Base-by-base conservation (phyloP, 495 filamentous ascomycete genomes). In the Clohesyomyces aquaticus region DNA sequence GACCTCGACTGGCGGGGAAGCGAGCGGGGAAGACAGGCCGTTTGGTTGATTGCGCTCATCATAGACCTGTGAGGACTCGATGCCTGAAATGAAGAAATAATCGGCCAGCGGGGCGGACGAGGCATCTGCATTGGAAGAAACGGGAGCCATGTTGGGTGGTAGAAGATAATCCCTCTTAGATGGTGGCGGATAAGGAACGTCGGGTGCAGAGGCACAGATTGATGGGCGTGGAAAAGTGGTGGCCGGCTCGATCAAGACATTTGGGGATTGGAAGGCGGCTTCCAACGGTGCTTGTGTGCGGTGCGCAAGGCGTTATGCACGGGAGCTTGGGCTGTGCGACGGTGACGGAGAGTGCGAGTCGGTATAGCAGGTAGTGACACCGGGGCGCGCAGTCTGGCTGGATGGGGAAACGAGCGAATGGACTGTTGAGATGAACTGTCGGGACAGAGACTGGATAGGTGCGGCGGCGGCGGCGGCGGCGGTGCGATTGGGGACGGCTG, bases 41-140 rank as follows among this genome's bases (percentile, higher is more conserved):
- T 35, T 54, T 27, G 64, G 23, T 23, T 64, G 83, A 80, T 63
- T 83, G 77, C 63, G 80, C 61, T 87, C 83, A 29, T 83, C 82
- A 58, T 80, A 71, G 54, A 84, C 75, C 71, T 83, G 81, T 1
- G 78, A 67, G 48, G 89, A 88, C 77, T 92, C 91, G 71, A 96
- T 85, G 75, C 94, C 94, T 66, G 90, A 91, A 66, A 98, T 97
- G 91, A 94, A 98, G 78, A 98, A 98, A 79, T 95, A 97, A 76
- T 98, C 94, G 73, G 94, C 94, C 63, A 98, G 86, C 64, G 94
- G 94, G 54, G 88, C 82, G 60, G 88, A 87, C 21, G 88, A 82
- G 55, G 64, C 61, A 46, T 69, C 71, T 22, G 66, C 35, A 58
- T 64, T 28, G 52, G 65, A 56, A 56, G 65, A 56, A 55, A 55